Percentiles rank a stretch among this genome's conserved stretches.
These are phyloP conservation scores for Cladochytrium replicatum DNA, from an alignment of 192 early-diverging fungal species.

Conservation along the genomic window DNA sequence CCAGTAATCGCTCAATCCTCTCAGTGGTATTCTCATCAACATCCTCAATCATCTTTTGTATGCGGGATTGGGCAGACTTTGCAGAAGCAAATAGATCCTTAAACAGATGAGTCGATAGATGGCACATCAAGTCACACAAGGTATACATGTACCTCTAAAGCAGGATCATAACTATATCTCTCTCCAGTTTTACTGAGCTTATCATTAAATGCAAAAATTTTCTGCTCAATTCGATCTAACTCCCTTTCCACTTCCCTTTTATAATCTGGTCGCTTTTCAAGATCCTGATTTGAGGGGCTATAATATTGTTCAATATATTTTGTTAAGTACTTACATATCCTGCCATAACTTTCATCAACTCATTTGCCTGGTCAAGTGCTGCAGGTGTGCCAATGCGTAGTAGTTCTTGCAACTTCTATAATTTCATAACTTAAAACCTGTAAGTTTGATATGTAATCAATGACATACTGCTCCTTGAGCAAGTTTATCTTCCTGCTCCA, in stretches of 20 bases:
- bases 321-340: conserved; percentile 80
- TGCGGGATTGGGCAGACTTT: conserved; percentile 58
- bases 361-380: conserved; percentile 91
- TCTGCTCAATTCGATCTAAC: conserved; percentile 69
- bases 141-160: conserved; percentile 27
- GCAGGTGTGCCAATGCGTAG: conserved; percentile 86
- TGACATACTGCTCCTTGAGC: conserved; percentile 65
- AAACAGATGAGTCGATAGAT: not conserved
- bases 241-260: conserved; percentile 71
- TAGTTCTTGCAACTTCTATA: conserved; percentile 89
- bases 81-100: conserved; percentile 59
- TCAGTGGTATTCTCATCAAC: conserved; percentile 67
- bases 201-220: conserved; percentile 65
- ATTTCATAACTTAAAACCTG: conserved; percentile 25
- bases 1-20: conserved; percentile 54
- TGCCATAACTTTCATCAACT: conserved; percentile 95
- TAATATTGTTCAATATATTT: not conserved
- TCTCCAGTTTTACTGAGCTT: conserved; percentile 61
- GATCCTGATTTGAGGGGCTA: conserved; percentile 18
- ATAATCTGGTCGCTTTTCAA: conserved; percentile 62
- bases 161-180: conserved; percentile 14
- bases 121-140: no score
- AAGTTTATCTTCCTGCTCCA: conserved; percentile 88
- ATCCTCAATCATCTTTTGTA: conserved; percentile 62
- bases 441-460: no score